phyloP scores from a whole-genome alignment of 1,139 yeast species.

The Yamadazyma trypodendri region DNA sequence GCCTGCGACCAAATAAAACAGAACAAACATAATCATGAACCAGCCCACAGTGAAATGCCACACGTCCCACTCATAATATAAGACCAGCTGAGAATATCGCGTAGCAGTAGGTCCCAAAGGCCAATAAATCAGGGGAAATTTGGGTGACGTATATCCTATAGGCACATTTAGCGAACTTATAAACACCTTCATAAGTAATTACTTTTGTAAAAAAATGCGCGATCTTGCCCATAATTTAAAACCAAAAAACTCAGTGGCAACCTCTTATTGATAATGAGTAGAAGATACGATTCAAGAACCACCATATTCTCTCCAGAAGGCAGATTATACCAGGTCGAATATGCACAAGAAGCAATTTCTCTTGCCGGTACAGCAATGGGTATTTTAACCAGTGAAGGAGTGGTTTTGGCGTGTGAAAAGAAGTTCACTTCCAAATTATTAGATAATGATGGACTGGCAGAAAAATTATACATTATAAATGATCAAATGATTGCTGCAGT shows the following conservation, averaged over 20 bases:
- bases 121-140: slow-evolving; percentile 80
- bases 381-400: slow-evolving; percentile 86
- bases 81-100: slow-evolving; percentile 50
- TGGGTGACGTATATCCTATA: slow-evolving; percentile 76
- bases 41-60: slow-evolving; percentile 84
- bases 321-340: slow-evolving; percentile 91
- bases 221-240: background rate
- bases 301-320: slow-evolving; percentile 99
- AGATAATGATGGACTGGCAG: slow-evolving; percentile 92
- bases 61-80: slow-evolving; percentile 72
- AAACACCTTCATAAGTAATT: slow-evolving; percentile 23
- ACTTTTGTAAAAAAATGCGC: background rate
- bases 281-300: slow-evolving; percentile 88
- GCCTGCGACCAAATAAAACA: slow-evolving; percentile 67
- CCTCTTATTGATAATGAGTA: slow-evolving; percentile 32
- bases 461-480: slow-evolving; percentile 82
- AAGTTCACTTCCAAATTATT: slow-evolving; percentile 88
- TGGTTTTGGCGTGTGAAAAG: slow-evolving; percentile 94
- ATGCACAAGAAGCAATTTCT: slow-evolving; percentile 95
- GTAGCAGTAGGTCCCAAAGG: slow-evolving; percentile 50
- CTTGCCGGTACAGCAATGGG: slow-evolving; percentile 99
- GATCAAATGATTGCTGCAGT: slow-evolving; percentile 90
- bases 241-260: slow-evolving; percentile 13
- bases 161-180: slow-evolving; percentile 55
- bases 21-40: slow-evolving; percentile 68